These are phyloP conservation scores for Vitis cinerea DNA, from an alignment of 164 flowering plant genomes.

Conservation along the genomic window DNA sequence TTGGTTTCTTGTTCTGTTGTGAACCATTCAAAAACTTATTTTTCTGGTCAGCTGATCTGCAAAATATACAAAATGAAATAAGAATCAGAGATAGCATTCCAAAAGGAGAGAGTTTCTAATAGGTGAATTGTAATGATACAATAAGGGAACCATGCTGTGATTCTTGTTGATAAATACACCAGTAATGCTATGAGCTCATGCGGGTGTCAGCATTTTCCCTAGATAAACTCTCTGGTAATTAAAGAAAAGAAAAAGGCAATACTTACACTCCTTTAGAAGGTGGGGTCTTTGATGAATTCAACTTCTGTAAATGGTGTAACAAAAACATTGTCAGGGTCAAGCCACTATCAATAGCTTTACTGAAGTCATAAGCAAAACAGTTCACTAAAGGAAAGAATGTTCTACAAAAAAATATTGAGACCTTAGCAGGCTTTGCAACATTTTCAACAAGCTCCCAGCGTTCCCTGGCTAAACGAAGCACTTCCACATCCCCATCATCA, in stretches of 20 bases:
- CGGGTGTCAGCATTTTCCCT: not conserved
- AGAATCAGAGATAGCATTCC: not conserved
- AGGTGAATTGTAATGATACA: not conserved
- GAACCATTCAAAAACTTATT: constrained; percentile 30
- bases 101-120: not conserved
- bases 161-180: not conserved
- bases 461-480: constrained; percentile 72
- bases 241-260: not conserved
- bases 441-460: constrained; percentile 74
- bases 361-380: not conserved
- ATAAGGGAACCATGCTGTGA: not conserved
- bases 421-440: constrained; percentile 48
- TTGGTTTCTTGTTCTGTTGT: constrained; percentile 24
- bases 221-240: not conserved
- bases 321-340: not conserved
- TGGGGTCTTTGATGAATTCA: constrained; percentile 29
- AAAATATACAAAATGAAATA: constrained; percentile 2
- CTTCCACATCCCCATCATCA: constrained; percentile 94
- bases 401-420: constrained; percentile 17
- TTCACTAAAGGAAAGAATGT: not conserved
- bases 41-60: constrained; percentile 46
- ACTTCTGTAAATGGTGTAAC: constrained; percentile 37
- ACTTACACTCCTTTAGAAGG: constrained; percentile 47
- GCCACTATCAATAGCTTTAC: not conserved
- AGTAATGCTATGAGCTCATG: not conserved